phyloP scores from a whole-genome alignment of 352 stramenopile genomes.

The Pythium sp. region DNA sequence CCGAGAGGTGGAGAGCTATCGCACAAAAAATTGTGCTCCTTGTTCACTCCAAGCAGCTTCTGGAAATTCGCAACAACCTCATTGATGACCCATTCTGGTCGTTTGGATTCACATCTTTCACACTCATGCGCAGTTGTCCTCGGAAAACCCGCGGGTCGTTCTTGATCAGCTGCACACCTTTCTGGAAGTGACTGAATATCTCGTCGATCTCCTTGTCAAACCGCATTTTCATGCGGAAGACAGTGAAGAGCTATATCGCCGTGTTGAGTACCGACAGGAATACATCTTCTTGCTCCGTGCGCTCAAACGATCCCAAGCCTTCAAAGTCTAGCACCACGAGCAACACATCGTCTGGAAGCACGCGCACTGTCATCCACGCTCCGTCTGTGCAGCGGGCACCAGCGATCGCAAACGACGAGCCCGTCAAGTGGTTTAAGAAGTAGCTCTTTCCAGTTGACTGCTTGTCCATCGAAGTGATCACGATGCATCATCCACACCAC shows the following conservation, averaged over 20 bases:
- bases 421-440: slow-evolving; percentile 73
- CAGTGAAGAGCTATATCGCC: slow-evolving; percentile 64
- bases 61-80: slow-evolving; percentile 57
- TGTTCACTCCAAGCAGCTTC: slow-evolving; percentile 42
- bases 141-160: slow-evolving; percentile 56
- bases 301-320: slow-evolving; percentile 68
- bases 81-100: slow-evolving; percentile 42
- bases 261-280: slow-evolving; percentile 75
- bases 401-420: slow-evolving; percentile 70
- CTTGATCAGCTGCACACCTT: slow-evolving; percentile 61
- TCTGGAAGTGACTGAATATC: slow-evolving; percentile 68
- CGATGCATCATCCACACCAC: slow-evolving; percentile 16
- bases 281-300: slow-evolving; percentile 72
- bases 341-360: slow-evolving; percentile 38
- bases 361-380: slow-evolving; percentile 55
- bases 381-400: slow-evolving; percentile 62
- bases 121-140: slow-evolving; percentile 59
- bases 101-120: slow-evolving; percentile 77
- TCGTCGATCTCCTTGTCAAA: slow-evolving; percentile 75
- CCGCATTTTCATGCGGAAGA: slow-evolving; percentile 78
- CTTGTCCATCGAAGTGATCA: slow-evolving; percentile 15
- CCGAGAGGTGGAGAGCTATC: slow-evolving; percentile 68
- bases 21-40: slow-evolving; percentile 56
- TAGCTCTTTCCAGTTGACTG: slow-evolving; percentile 82
- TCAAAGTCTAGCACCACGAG: slow-evolving; percentile 81